These are phyloP conservation scores for Termitomyces sp. DNA, from an alignment of 768 basidiomycete genomes.

Conservation along the genomic window DNA sequence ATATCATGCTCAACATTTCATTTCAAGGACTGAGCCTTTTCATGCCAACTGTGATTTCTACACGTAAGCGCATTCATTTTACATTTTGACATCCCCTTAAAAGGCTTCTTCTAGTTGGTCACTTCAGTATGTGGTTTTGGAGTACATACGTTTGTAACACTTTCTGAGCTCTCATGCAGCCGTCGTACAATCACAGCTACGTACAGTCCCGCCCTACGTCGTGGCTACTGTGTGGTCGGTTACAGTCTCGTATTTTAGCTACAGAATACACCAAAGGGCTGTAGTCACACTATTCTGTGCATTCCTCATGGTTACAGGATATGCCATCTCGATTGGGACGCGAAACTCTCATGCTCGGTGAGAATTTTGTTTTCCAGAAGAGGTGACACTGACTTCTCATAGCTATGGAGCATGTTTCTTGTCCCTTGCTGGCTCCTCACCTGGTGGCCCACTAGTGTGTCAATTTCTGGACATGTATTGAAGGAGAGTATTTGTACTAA, in stretches of 20 bases:
- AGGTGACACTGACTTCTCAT: slow-evolving; percentile 3
- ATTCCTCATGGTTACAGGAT: slow-evolving; percentile 34
- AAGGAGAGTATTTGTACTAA: not conserved
- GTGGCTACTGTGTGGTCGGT: slow-evolving; percentile 36
- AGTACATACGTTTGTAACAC: no score
- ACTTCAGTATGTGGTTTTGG: slow-evolving; percentile 18
- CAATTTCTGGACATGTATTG: not conserved
- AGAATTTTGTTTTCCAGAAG: not conserved
- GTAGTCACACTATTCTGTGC: slow-evolving; percentile 28
- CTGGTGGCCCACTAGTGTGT: slow-evolving; percentile 27
- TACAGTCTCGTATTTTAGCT: slow-evolving; percentile 26
- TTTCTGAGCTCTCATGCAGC: slow-evolving; percentile 20
- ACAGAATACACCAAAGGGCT: slow-evolving; percentile 29
- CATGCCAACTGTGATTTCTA: slow-evolving; percentile 37
- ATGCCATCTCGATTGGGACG: slow-evolving; percentile 36
- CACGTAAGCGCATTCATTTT: slow-evolving; percentile 24
- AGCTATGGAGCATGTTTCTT: slow-evolving; percentile 46
- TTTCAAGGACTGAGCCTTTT: slow-evolving; percentile 24
- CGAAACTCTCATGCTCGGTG: slow-evolving; percentile 32
- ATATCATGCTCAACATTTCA: slow-evolving; percentile 22
- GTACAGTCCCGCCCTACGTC: slow-evolving; percentile 44
- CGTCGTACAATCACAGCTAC: slow-evolving; percentile 38
- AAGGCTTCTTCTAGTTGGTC: slow-evolving; percentile 9
- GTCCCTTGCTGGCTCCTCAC: slow-evolving; percentile 30
- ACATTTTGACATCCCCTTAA: not conserved